These are phyloP conservation scores for Neurospora sublineolata DNA, from an alignment of 495 filamentous ascomycete species.

Conservation along the genomic window DNA sequence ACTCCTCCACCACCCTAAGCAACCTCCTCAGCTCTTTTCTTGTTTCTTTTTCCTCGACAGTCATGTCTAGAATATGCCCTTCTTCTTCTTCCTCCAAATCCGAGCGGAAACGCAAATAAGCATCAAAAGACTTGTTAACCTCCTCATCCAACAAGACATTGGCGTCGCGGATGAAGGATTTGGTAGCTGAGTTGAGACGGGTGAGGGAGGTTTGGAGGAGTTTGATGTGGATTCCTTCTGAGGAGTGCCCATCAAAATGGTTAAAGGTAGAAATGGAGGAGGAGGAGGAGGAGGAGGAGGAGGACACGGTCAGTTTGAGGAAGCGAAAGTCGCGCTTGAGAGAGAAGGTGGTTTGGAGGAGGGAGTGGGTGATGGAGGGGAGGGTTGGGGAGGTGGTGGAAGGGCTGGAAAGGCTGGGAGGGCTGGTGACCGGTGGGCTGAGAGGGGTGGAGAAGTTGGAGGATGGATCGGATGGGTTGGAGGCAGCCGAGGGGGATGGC, in stretches of 20 bases:
- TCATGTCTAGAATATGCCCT: neutral
- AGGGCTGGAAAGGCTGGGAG: neutral
- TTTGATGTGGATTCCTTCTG: neutral
- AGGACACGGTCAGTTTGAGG: neutral
- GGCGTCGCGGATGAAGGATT: neutral
- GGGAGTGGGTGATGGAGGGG: neutral
- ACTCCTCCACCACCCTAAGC: neutral
- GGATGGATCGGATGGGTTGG: neutral
- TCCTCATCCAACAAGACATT: neutral
- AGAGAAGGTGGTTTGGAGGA: neutral
- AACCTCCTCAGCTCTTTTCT: neutral
- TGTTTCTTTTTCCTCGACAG: neutral
- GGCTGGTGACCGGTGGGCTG: neutral
- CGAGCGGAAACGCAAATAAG: neutral
- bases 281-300: too few species aligned
- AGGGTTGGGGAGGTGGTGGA: neutral
- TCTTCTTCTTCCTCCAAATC: neutral
- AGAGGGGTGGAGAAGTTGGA: neutral
- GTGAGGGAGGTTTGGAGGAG: neutral
- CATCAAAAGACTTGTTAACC: neutral
- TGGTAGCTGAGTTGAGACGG: neutral
- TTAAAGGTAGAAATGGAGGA: too few species aligned
- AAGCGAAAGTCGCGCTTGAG: neutral
- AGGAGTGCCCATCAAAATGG: too few species aligned
- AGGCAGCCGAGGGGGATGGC: neutral